Evolutionary conservation across 1,284 basidiomycete genomes (phyloP).

Genomic region (Tilletiopsis washingtonensis): DNA sequence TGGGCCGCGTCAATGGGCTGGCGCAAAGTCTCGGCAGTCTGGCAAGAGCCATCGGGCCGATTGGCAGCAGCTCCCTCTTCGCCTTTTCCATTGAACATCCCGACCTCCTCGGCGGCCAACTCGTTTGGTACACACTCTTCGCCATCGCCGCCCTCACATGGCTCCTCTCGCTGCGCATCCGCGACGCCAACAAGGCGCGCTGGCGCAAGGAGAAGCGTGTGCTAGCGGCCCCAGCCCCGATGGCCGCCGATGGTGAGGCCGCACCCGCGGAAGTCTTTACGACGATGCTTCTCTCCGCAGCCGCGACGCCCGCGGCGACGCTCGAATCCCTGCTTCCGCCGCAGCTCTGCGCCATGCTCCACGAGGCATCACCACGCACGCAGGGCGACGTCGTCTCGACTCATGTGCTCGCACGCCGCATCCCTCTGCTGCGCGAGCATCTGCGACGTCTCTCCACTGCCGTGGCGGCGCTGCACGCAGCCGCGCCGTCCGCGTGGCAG

Average conservation of each 20-base stretch:
- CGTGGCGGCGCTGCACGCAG: not conserved
- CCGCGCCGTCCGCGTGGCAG: not conserved
- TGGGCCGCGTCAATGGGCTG: conserved; percentile 28
- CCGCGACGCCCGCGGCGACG: too few species aligned
- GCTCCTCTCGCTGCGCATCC: conserved; percentile 10
- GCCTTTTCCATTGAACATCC: conserved; percentile 16
- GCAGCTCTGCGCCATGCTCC: not conserved
- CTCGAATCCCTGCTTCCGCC: not conserved
- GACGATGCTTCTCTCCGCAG: not conserved
- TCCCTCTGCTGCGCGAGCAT: not conserved
- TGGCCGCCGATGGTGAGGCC: not conserved
- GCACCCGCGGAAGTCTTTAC: not conserved
- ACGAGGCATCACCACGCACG: too few species aligned
- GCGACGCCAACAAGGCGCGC: conserved; percentile 8
- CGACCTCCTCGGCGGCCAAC: conserved; percentile 13
- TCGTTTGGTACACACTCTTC: conserved; percentile 12
- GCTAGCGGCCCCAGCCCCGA: not conserved
- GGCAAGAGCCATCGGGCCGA: conserved; percentile 21
- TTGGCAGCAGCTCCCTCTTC: conserved; percentile 19
- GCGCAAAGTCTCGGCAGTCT: conserved; percentile 21
- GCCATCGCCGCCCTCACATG: conserved; percentile 5
- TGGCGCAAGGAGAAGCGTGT: conserved; percentile 7
- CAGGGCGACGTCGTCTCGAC: too few species aligned
- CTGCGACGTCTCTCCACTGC: not conserved
- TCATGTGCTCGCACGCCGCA: not conserved